Base-by-base conservation (phyloP, 2,329 filamentous ascomycete species). In the Ophiognomonia clavigignenti-juglandacearum region DNA sequence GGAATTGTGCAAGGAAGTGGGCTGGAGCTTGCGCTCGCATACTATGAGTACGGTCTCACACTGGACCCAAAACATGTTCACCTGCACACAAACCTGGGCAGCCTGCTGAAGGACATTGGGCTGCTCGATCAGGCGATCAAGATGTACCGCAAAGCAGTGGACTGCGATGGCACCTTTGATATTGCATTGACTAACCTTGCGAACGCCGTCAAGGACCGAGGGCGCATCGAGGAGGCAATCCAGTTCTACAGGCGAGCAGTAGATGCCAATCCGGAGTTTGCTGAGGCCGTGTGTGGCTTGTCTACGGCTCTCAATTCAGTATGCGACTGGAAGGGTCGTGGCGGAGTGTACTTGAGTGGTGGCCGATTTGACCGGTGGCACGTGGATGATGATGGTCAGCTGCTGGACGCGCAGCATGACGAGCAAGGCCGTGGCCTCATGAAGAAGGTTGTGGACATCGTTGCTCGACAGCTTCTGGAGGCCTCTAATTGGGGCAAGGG, bases 191-290 rank as follows among this genome's bases (percentile, higher is more conserved):
- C 93, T 4, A 98, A 98, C 59, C 75, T 98, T 19, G 93, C 93
- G 46, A 98, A 98, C 63, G 93, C 93, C 8, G 91, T 98, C 55
- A 98, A 98, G 65, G 93, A 98, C 63, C 89, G 95, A 57, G 93
- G 93, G 3, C 82, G 88, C 36, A 88, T 97, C 55, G 86, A 83
- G 47, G 93, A 98, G 62, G 93, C 93, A 1, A 97, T 98, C 50
- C 70, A 73, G 22, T 97, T 95, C 64, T 98, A 98, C 70, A 88
- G 82, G 59, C 82, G 91, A 54, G 93, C 93, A 32, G 92, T 98
- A 9, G 77, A 78, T 27, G 83, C 91, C n/a, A 98, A 93, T 57
- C 92, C 93, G 0, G 86, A 95, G 27, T 98, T 98, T 67, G 89
- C 93, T 1, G 93, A 98, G 68, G 93, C 93, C 6, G 92, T 98